Base-by-base conservation (phyloP, 495 filamentous ascomycete genomes). In the Diplogelasinospora grovesii region DNA sequence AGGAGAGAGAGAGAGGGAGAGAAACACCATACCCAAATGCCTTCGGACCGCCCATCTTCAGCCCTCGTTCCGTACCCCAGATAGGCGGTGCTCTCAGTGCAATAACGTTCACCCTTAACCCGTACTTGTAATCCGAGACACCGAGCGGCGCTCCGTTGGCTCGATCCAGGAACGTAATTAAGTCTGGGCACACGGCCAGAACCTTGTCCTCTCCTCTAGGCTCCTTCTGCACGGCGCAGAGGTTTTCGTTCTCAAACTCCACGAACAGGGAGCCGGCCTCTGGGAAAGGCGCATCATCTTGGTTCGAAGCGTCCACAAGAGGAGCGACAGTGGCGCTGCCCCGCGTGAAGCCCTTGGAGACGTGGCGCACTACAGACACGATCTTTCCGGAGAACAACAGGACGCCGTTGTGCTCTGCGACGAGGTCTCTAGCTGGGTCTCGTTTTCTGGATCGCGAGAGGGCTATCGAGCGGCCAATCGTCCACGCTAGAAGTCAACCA, bases 221-320 rank as follows among this genome's bases (percentile, higher is more conserved):
- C 16, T 49, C 47, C 0, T 23, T 22, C 1, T 35, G 41, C 30
- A 67, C 66, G 4, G 73, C 77, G 11, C 70, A 64, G 13, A 80
- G 75, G 49, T 81, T 82, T 50, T 82, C 78, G 52, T 81, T 81
- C 60, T 79, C 79, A 58, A 81, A 80, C 1, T 68, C 64, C 19
- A 45, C 41, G 40, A 57, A 67, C 24, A 46, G 47, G 8, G 18
- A 8, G 25, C 26, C 19, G n/a, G n/a, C n/a, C 20, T 25, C 46
- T 21, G 14, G 5, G 15, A 2, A 20, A 5, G 2, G 11, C 9
- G 4, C 39, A 6, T 43, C 39, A 5, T 58, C 57, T n/a, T 43
- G 25, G n/a, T n/a, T n/a, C n/a, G n/a, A n/a, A 13, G 6, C 11
- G 25, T 24, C n/a, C 7, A 4, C 8, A n/a, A 11, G 2, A 8